phyloP scores from a whole-genome alignment of 495 filamentous ascomycete species.

The Haplographium delicatum region DNA sequence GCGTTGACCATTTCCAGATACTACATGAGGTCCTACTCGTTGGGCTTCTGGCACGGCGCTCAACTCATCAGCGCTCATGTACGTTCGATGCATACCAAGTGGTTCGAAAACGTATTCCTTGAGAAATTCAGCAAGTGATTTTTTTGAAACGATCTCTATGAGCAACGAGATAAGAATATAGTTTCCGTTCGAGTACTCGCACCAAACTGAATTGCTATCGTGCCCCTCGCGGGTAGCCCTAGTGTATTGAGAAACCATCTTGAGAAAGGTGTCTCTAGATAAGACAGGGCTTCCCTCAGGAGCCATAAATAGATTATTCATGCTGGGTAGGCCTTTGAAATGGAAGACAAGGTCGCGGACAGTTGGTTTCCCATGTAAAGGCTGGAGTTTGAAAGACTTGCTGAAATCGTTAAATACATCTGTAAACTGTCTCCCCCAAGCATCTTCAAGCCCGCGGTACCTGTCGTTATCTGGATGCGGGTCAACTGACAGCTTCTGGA shows the following conservation, averaged over 20 bases:
- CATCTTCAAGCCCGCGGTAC: constrained; percentile 2
- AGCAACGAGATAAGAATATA: constrained; percentile 14
- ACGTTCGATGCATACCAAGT: constrained; percentile 13
- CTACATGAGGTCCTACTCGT: constrained; percentile 6
- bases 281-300: constrained; percentile 12
- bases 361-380: constrained; percentile 10
- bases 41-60: background rate
- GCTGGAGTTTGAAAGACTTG: background rate
- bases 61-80: constrained; percentile 1
- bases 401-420: constrained; percentile 7
- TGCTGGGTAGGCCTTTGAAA: constrained; percentile 4
- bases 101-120: constrained; percentile 16
- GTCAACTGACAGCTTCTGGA: constrained; percentile 11
- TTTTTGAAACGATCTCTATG: constrained; percentile 6
- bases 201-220: background rate
- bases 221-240: constrained; percentile 6
- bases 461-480: background rate
- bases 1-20: constrained; percentile 12
- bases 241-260: constrained; percentile 11
- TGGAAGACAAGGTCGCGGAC: constrained; percentile 6
- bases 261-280: background rate
- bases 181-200: constrained; percentile 12
- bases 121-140: constrained; percentile 7
- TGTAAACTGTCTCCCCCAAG: constrained; percentile 12
- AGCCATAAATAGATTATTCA: constrained; percentile 14